Evolutionary conservation across 2,329 filamentous ascomycete genomes (phyloP).

Genomic region (Ophiostoma sp.): DNA sequence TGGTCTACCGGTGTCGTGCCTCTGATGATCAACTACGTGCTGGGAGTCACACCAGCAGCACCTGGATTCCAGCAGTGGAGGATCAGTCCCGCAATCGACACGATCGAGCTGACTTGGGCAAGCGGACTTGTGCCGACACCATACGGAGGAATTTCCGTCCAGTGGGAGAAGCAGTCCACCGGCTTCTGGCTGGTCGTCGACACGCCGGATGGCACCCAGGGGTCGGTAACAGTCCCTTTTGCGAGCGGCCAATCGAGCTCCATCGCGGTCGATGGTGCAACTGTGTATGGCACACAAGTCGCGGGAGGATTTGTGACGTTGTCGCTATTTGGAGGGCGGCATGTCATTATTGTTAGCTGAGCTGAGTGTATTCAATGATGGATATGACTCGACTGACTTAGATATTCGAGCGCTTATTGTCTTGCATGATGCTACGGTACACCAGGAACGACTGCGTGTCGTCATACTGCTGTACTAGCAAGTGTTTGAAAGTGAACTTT

Average conservation of each 20-base stretch:
- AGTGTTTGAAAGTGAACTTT: too few species aligned
- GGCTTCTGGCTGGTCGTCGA: conserved; percentile 31
- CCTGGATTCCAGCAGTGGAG: conserved; percentile 42
- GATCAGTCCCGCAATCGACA: conserved; percentile 36
- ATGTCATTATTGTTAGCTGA: conserved; percentile 13
- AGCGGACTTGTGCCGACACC: conserved; percentile 42
- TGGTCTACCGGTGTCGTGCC: conserved; percentile 49
- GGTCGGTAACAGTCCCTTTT: conserved; percentile 30
- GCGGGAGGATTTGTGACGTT: conserved; percentile 20
- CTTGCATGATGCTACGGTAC: neutral
- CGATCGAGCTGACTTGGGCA: conserved; percentile 39
- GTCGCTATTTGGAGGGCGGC: conserved; percentile 21
- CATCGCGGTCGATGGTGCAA: conserved; percentile 26
- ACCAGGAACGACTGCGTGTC: neutral
- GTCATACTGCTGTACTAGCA: too few species aligned
- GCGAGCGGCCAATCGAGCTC: neutral
- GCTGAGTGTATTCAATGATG: too few species aligned
- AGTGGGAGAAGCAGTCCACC: conserved; percentile 33
- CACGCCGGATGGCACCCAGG: conserved; percentile 32
- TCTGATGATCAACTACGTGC: conserved; percentile 41
- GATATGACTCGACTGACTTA: neutral
- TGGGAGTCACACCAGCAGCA: conserved; percentile 42
- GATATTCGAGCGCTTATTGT: too few species aligned
- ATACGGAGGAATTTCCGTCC: conserved; percentile 35
- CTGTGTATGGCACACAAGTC: conserved; percentile 28